Evolutionary conservation across 1,284 basidiomycete genomes (phyloP), one percentile per base, ranked within the genome.

Genomic region (Amylostereum chailletii): DNA sequence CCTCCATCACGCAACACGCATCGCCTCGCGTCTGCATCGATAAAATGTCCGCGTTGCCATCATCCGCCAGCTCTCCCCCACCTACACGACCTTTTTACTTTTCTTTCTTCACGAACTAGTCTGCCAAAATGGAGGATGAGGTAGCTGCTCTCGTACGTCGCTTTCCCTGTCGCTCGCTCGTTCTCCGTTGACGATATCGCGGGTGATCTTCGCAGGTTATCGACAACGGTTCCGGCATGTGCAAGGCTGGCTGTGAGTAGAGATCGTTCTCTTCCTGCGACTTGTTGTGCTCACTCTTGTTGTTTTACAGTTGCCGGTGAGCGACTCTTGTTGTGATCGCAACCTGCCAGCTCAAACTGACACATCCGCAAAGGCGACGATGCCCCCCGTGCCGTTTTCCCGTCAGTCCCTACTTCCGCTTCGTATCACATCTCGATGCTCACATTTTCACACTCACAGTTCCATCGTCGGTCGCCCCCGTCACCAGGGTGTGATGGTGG

Each of bases 221-320:
- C 68, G 86, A 89, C 74, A 89, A 89, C 69, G 85, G 87, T 68
- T 89, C 84, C 60, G 89, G 88, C 70, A 93, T 91, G 88, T 91
- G 88, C 81, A 92, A 92, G 75, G 89, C 89, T 76, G 90, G 90
- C 68, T 95, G 81, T 83, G 63, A 62, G 80, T 78, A 51, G 55
- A 57, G 53, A 47, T 34, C 34, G 19, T 49, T 57, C 27, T 26
- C 34, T 31, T 11, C 48, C 41, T 44, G 45, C 36, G 55, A 50
- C 57, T 64, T 45, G 70, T 59, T 6, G 45, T 46, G 36, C 51
- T 56, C 38, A 39, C 45, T 34, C 4, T 37, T 37, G 39, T 44
- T 19, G 19, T 19, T 19, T 19, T 47, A 42, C 52, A 77, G 75
- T 77, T 66, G 76, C 76, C 65, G 77, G 76, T 76, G 69, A 62